Conservation (phyloP, 2,329 filamentous ascomycete species). For the Scedosporium minutisporum region DNA sequence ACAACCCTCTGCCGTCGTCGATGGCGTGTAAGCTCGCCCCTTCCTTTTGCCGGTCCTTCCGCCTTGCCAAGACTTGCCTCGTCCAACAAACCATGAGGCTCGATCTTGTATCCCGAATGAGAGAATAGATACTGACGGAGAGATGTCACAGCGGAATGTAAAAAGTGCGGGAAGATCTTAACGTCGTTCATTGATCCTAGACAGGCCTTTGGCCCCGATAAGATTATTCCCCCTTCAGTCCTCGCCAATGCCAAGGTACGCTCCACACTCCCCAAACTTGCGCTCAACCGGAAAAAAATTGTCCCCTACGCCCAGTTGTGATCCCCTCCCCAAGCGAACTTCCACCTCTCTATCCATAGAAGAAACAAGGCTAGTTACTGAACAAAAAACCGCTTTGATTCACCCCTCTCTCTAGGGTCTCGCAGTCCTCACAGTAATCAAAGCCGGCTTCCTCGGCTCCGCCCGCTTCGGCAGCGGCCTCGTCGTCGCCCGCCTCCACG, state of each 20-base stretch:
- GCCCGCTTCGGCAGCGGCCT: slow-evolving; percentile 74
- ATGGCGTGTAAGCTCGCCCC: slow-evolving; percentile 51
- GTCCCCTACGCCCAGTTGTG: not conserved
- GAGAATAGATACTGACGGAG: not conserved
- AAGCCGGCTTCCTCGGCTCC: slow-evolving; percentile 77
- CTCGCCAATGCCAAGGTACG: slow-evolving; percentile 82
- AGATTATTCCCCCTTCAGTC: slow-evolving; percentile 86
- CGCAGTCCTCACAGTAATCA: slow-evolving; percentile 76
- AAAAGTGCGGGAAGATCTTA: slow-evolving; percentile 92
- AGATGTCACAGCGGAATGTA: slow-evolving; percentile 72
- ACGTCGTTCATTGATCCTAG: slow-evolving; percentile 88
- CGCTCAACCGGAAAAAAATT: not conserved
- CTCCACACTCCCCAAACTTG: slow-evolving; percentile 8
- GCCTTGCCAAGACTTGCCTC: slow-evolving; percentile 12
- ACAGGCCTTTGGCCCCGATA: slow-evolving; percentile 91
- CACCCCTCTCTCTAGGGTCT: slow-evolving; percentile 45
- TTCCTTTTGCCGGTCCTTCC: slow-evolving; percentile 10
- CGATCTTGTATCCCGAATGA: slow-evolving; percentile 7
- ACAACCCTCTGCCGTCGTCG: slow-evolving; percentile 58
- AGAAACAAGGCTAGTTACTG: not conserved
- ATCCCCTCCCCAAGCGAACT: not conserved
- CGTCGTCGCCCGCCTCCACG: slow-evolving; percentile 67
- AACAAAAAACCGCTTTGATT: not conserved
- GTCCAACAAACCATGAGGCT: slow-evolving; percentile 11
- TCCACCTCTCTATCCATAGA: no score